phyloP scores from a whole-genome alignment of 805 yeast species.

The Cyberlindnera maritima region DNA sequence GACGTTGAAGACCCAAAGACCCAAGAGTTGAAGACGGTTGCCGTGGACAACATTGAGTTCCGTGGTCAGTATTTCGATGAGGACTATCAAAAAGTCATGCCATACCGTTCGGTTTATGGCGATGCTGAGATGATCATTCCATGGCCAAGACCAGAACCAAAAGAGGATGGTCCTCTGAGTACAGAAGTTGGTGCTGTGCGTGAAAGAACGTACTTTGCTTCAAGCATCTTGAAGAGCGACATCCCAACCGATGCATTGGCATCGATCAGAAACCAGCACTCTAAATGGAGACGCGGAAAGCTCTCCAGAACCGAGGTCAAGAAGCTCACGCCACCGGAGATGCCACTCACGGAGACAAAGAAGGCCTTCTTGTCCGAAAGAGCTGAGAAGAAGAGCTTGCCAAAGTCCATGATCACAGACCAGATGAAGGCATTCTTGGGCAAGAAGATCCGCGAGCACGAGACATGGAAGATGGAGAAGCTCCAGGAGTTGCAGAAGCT shows the following conservation, averaged over 20 bases:
- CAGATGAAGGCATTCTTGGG: conserved; percentile 59
- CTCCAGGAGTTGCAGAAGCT: conserved; percentile 15
- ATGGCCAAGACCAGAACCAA: conserved; percentile 75
- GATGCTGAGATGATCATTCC: conserved; percentile 73
- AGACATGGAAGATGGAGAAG: conserved; percentile 14
- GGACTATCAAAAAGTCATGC: conserved; percentile 68
- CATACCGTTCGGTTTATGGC: conserved; percentile 72
- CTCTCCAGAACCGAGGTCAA: conserved; percentile 62
- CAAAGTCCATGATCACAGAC: conserved; percentile 39
- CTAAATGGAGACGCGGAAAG: conserved; percentile 62
- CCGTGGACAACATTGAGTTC: conserved; percentile 69
- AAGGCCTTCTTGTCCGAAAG: conserved; percentile 59
- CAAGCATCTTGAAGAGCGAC: conserved; percentile 62
- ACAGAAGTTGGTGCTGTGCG: conserved; percentile 57
- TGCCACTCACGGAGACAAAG: conserved; percentile 71
- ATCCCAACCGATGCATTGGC: conserved; percentile 64
- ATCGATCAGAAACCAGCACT: conserved; percentile 74
- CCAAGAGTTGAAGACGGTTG: conserved; percentile 66
- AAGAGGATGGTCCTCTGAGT: conserved; percentile 54
- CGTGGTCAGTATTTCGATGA: conserved; percentile 73
- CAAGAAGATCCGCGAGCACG: conserved; percentile 35
- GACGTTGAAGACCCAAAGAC: conserved; percentile 61
- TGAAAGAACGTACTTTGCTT: conserved; percentile 73
- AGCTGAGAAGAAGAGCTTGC: conserved; percentile 39
- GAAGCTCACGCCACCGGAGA: conserved; percentile 61